Evolutionary conservation across 2,329 filamentous ascomycete species (phyloP), one percentile per base, ranked within the genome.

Genomic region (Rhexocercosporidium sp.): DNA sequence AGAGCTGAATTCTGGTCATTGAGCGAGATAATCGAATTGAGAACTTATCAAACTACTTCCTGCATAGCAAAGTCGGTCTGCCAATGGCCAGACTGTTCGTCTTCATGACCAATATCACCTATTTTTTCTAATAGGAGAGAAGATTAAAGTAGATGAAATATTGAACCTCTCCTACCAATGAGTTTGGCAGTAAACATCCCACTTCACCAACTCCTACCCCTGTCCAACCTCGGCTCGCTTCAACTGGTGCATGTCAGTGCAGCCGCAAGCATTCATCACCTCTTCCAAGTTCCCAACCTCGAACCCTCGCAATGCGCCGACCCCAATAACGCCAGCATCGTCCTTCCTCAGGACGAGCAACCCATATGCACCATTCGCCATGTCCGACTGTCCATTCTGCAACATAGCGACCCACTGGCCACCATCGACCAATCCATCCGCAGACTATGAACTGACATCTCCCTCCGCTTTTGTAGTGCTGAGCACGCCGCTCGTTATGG

Each of bases 401-500:
- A 79, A 77, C 69, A 91, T 91, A 73, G 80, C 84, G 27, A 69
- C 77, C 31, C 73, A 80, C 65, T 89, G 86, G 75, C 69, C 79
- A 0, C 80, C 86, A 2, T 66, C 69, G 7, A 29, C 59, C 12
- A 65, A 66, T 85, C 82, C 77, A 74, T 82, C 63, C 82, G 84
- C 2, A 60, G 75, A 78, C 1, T 54, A 81, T 16, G 72, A 78
- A 79, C 11, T 74, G 77, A 5, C 69, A 75, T 57, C 75, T 81
- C 68, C 77, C 69, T 67, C 78, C 76, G 1, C 75, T 70, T 89
- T 87, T 75, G 76, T 97, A 34, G 86, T 97, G 37, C 86, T 97
- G 66, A 92, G 92, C 2, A 96, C 92, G 0, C 88, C 88, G 1
- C 79, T 89, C 69, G 88, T 96, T 31, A 81, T 98, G 70, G 94